Evolutionary conservation across 2,329 filamentous ascomycete genomes (phyloP).

Genomic region (Aspergillus aculeatus): DNA sequence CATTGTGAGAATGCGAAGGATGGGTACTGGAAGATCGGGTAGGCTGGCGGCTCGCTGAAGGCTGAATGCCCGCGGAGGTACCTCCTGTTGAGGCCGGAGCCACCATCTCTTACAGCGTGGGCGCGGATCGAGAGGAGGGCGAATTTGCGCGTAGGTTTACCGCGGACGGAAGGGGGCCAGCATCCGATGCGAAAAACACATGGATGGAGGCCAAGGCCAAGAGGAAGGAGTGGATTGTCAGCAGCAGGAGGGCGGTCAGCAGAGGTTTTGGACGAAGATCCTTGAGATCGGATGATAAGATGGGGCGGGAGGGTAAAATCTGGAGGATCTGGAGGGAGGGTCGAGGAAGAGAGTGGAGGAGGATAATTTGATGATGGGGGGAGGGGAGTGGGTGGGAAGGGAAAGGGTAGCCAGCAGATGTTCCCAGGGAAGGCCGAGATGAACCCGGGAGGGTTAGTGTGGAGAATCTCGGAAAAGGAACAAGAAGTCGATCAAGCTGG

Average conservation of each 20-base stretch:
- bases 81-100: slow-evolving; percentile 46
- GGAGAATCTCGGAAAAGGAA: slow-evolving; percentile 26
- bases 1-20: slow-evolving; percentile 48
- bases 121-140: slow-evolving; percentile 12
- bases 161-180: slow-evolving; percentile 27
- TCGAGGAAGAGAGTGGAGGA: slow-evolving; percentile 9
- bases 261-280: slow-evolving; percentile 17
- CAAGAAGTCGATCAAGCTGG: slow-evolving; percentile 9
- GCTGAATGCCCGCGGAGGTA: slow-evolving; percentile 34
- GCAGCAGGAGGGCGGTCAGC: slow-evolving; percentile 2
- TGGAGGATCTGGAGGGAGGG: neutral
- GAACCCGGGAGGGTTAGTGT: slow-evolving; percentile 25
- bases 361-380: slow-evolving; percentile 15
- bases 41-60: slow-evolving; percentile 34
- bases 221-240: slow-evolving; percentile 18
- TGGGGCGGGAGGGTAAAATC: slow-evolving; percentile 6
- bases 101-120: slow-evolving; percentile 41
- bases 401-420: slow-evolving; percentile 18
- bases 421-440: slow-evolving; percentile 22
- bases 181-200: slow-evolving; percentile 36
- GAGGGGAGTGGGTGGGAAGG: slow-evolving; percentile 16
- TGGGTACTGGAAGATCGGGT: slow-evolving; percentile 44
- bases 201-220: slow-evolving; percentile 25
- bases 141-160: slow-evolving; percentile 29
- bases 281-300: slow-evolving; percentile 11